Conservation (phyloP, 352 stramenopile genomes). For the Elongisporangium anandrum region DNA sequence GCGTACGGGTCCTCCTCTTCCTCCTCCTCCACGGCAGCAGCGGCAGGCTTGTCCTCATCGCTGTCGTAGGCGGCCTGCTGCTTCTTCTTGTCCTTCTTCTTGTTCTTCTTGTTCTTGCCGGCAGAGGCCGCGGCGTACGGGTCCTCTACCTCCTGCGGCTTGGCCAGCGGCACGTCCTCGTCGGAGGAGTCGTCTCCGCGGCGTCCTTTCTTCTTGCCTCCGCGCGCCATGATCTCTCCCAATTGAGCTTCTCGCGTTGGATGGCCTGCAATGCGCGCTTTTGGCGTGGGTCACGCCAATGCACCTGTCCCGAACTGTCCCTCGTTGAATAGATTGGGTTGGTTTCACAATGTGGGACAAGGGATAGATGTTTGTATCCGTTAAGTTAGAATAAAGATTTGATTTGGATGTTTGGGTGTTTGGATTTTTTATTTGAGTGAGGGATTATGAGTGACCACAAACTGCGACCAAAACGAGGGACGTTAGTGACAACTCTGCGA, state of each 20-base stretch:
- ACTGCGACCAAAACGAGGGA: constrained; percentile 20
- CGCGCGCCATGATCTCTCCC: constrained; percentile 45
- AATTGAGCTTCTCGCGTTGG: constrained; percentile 1
- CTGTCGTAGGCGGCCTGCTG: constrained; percentile 37
- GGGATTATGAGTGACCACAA: constrained; percentile 42
- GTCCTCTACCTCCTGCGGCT: constrained; percentile 13
- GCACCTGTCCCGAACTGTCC: not conserved
- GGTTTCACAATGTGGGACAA: not conserved
- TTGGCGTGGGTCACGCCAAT: not conserved
- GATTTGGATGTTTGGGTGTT: not conserved
- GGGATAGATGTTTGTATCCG: not conserved
- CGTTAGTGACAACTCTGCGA: constrained; percentile 3
- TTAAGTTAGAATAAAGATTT: not conserved
- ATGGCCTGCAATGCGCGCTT: not conserved
- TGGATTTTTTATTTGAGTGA: constrained; percentile 10
- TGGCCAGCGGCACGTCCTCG: constrained; percentile 34
- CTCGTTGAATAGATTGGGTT: not conserved
- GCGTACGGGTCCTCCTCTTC: constrained; percentile 52
- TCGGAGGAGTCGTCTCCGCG: constrained; percentile 71
- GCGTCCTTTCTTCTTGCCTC: constrained; percentile 80
- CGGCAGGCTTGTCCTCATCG: constrained; percentile 28
- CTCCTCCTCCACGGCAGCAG: constrained; percentile 21
- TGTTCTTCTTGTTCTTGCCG: constrained; percentile 57
- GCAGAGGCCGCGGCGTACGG: constrained; percentile 14
- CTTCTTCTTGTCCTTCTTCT: constrained; percentile 58